Evolutionary conservation across 1,284 basidiomycete genomes (phyloP).

Genomic region (Fomitopsis betulina): DNA sequence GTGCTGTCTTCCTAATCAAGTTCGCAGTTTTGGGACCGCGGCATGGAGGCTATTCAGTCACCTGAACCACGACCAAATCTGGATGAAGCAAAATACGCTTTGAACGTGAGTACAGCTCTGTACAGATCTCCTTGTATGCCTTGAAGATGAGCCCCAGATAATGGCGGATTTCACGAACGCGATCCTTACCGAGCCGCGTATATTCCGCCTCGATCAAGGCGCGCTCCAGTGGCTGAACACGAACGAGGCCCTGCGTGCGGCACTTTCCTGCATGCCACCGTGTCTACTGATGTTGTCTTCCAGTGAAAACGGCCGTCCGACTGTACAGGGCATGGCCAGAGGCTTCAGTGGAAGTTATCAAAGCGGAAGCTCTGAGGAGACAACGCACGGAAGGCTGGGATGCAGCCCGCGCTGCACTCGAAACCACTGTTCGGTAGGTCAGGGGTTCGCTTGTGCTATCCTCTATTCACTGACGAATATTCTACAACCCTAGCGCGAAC

Average conservation of each 20-base stretch:
- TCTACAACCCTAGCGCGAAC: constrained; percentile 17
- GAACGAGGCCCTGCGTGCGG: constrained; percentile 22
- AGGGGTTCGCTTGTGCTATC: constrained; percentile 1
- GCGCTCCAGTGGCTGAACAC: constrained; percentile 20
- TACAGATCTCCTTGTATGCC: background rate
- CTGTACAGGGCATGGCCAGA: constrained; percentile 26
- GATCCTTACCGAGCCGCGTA: constrained; percentile 29
- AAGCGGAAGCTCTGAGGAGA: constrained; percentile 26
- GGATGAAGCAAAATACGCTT: background rate
- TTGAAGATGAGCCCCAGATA: constrained; percentile 13
- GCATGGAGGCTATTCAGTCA: constrained; percentile 16
- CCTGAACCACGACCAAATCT: constrained; percentile 1
- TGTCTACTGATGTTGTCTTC: background rate
- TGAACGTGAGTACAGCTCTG: background rate
- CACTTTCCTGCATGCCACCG: background rate
- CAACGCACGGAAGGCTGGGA: constrained; percentile 33
- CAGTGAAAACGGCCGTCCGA: constrained; percentile 27
- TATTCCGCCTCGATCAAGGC: constrained; percentile 25
- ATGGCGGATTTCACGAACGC: constrained; percentile 27
- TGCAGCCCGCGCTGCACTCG: constrained; percentile 32
- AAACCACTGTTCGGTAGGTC: constrained; percentile 35
- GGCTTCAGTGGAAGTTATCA: constrained; percentile 26
- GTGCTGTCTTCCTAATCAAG: background rate
- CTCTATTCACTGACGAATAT: background rate
- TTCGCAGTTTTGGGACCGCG: constrained; percentile 17